These are phyloP conservation scores for Porcisia deanei DNA, from an alignment of 208 protist species.

Conservation along the genomic window DNA sequence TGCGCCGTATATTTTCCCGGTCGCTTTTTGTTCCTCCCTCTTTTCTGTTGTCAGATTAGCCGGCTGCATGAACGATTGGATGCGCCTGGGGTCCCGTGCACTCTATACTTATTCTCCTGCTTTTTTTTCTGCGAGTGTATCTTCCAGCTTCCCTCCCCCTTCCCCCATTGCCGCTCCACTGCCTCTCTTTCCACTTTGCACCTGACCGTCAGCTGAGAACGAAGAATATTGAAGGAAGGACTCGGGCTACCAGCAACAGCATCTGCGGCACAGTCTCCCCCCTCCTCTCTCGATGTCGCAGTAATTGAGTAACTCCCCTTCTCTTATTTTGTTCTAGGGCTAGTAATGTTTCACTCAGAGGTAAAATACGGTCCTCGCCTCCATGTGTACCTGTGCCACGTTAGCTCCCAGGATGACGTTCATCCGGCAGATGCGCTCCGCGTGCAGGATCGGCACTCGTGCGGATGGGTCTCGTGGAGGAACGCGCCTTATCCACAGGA, in stretches of 20 bases:
- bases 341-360: conserved; percentile 41
- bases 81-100: neutral
- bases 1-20: no score
- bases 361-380: conserved; percentile 77
- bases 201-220: neutral
- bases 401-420: conserved; percentile 78
- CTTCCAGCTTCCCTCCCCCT: neutral
- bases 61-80: neutral
- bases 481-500: conserved; percentile 87
- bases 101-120: conserved; percentile 1
- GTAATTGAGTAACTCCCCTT: neutral
- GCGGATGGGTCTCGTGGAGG: conserved; percentile 88
- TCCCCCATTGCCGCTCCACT: neutral
- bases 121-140: conserved; percentile 12
- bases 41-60: neutral
- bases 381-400: conserved; percentile 70
- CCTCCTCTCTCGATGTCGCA: neutral
- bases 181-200: neutral
- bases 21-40: no score
- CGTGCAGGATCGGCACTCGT: conserved; percentile 50
- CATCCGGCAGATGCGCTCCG: conserved; percentile 53
- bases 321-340: neutral
- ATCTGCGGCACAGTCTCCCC: neutral
- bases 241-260: neutral
- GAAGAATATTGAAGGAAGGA: neutral